Percentiles rank a stretch among this genome's conserved stretches.
These are phyloP conservation scores for Pseudogymnoascus pannorum DNA, from an alignment of 2,329 filamentous ascomycete genomes.

Conservation along the genomic window DNA sequence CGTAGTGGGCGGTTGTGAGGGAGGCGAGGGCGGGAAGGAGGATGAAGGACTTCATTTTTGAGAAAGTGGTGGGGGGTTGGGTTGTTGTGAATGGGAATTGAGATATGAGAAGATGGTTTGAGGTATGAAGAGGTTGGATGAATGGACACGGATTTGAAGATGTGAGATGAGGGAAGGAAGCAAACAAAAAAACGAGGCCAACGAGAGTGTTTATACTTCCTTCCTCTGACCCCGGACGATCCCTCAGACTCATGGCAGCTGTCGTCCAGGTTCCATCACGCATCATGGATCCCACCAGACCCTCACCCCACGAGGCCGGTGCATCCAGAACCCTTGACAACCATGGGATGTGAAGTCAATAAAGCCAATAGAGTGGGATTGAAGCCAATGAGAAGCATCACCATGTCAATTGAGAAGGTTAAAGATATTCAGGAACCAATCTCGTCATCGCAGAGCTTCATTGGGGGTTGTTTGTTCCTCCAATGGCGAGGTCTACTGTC, in stretches of 20 bases:
- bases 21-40: slow-evolving; percentile 35
- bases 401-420: neutral
- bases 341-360: neutral
- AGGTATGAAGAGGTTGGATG: neutral
- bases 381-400: neutral
- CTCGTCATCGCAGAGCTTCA: neutral
- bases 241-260: neutral
- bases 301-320: neutral
- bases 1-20: slow-evolving; percentile 47
- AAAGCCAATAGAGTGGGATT: neutral
- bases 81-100: too few species aligned
- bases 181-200: neutral
- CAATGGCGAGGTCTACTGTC: neutral
- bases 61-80: slow-evolving; percentile 2
- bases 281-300: too few species aligned
- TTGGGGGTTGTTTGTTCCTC: neutral
- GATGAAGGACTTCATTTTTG: slow-evolving; percentile 30
- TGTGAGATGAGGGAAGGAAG: neutral
- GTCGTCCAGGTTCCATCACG: neutral
- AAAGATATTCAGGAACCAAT: slow-evolving; percentile 4
- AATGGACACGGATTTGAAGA: neutral
- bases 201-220: slow-evolving; percentile 1
- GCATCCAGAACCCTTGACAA: neutral
- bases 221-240: neutral
- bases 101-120: neutral